Percentiles rank a stretch among this genome's conserved stretches.
Evolutionary conservation across 202 grass and related monocot genomes (phyloP).

Genomic region (Tripidium arundinaceum): DNA sequence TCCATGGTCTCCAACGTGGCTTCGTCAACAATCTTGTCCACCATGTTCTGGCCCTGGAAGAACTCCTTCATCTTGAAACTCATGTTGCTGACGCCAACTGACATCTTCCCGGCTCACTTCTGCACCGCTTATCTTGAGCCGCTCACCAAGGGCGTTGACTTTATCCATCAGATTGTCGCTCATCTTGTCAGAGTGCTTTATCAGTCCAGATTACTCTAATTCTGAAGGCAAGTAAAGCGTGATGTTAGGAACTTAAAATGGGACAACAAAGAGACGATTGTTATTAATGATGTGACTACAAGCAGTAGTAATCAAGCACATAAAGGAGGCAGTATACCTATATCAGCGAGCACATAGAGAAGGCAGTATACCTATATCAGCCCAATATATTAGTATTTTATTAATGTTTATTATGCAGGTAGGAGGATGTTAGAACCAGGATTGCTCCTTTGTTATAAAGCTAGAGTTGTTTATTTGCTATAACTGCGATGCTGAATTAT

Average conservation of each 20-base stretch:
- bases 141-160: slow-evolving; percentile 80
- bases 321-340: too few species aligned
- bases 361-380: too few species aligned
- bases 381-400: too few species aligned
- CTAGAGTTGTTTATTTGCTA: background rate
- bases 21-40: slow-evolving; percentile 76
- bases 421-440: background rate
- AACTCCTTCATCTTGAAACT: slow-evolving; percentile 82
- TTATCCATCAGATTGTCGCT: slow-evolving; percentile 96
- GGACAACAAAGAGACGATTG: background rate
- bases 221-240: background rate
- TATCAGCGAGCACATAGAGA: too few species aligned
- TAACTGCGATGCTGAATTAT: background rate
- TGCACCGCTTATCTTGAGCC: slow-evolving; percentile 70
- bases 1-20: slow-evolving; percentile 62
- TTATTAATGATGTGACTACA: background rate
- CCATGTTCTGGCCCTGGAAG: slow-evolving; percentile 71
- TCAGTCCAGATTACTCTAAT: background rate
- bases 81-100: slow-evolving; percentile 71
- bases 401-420: background rate
- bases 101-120: slow-evolving; percentile 90
- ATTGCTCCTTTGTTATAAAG: too few species aligned
- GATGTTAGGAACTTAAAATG: background rate
- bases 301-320: background rate
- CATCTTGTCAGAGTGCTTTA: slow-evolving; percentile 37